These are phyloP conservation scores for Amanita brunnescens DNA, from an alignment of 768 basidiomycete species.

Conservation along the genomic window DNA sequence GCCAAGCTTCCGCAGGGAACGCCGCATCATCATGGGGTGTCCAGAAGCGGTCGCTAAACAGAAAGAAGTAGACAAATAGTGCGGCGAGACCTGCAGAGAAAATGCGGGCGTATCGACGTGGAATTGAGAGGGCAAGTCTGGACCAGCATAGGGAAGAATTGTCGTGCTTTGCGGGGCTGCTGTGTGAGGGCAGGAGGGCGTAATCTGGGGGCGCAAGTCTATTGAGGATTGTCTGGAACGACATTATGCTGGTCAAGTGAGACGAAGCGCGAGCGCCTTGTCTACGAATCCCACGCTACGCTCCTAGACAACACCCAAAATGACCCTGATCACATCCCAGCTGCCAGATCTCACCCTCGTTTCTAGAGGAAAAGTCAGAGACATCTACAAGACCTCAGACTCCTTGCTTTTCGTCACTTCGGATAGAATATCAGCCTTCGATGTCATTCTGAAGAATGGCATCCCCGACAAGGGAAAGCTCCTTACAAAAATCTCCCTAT, in stretches of 20 bases:
- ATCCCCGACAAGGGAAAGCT: constrained; percentile 91
- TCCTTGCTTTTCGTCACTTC: constrained; percentile 88
- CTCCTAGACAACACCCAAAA: not conserved
- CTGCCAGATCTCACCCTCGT: constrained; percentile 59
- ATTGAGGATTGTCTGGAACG: not conserved
- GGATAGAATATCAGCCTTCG: constrained; percentile 95
- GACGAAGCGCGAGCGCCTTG: no score
- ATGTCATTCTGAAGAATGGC: constrained; percentile 89
- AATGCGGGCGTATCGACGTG: not conserved
- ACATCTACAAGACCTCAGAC: constrained; percentile 75
- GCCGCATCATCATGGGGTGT: not conserved
- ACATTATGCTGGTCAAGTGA: no score
- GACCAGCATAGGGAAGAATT: not conserved
- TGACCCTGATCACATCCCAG: constrained; percentile 43
- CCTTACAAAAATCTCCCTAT: constrained; percentile 82
- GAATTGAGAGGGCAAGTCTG: not conserved
- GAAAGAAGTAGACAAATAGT: not conserved
- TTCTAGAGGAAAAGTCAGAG: constrained; percentile 92
- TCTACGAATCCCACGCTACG: no score
- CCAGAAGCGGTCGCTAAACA: not conserved
- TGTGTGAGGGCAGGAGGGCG: not conserved
- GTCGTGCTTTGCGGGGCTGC: not conserved
- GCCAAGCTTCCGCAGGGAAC: constrained; percentile 2
- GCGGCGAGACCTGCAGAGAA: not conserved
- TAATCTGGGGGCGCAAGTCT: not conserved